Base-by-base conservation (phyloP, 2,329 filamentous ascomycete species). In the Penicillium verrucosum region DNA sequence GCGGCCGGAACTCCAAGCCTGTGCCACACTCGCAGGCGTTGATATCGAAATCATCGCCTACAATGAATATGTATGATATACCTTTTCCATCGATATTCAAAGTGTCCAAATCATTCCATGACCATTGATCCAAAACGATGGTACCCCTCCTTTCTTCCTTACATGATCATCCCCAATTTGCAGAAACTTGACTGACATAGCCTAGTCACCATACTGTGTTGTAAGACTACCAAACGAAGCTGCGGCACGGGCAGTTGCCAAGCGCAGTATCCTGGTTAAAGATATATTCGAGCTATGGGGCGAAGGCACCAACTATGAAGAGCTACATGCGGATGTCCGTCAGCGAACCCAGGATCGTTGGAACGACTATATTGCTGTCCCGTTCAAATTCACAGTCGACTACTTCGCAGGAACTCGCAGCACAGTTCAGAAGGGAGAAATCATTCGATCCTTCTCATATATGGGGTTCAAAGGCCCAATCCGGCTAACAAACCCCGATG, bases 271-370 rank as follows among this genome's bases (percentile, higher is more conserved):
- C 63, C 82, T 97, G 48, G 85, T 86, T 25, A 89, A 92, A 75
- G 86, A 85, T 44, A 89, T 97, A 63, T 90, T 94, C 77, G 91
- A 95, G 70, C 83, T 97, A 60, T 97, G 94, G 93, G 93, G 89
- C 18, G 77, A 79, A 36, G 92, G 89, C 14, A 67, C 77, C 11
- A 85, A 81, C 44, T 87, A 95, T 66, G 77, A 85, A 3, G 78
- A 82, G 43, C 80, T 97, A 2, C 90, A 96, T 69, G 75, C 78
- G 44, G 81, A 85, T 53, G 80, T 96, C 56, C 81, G 79, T 60
- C 69, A 69, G 8, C 77, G 78, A 38, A 89, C 89, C 0, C 67
- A 81, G 4, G 77, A 85, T 52, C 78, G 85, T 57, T 96, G 92
- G 92, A 65, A 78, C 0, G 65, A 76, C 10, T 96, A 92, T 75